Evolutionary conservation across 2,329 filamentous ascomycete genomes (phyloP).

Genomic region (Lecanicillium sp.): DNA sequence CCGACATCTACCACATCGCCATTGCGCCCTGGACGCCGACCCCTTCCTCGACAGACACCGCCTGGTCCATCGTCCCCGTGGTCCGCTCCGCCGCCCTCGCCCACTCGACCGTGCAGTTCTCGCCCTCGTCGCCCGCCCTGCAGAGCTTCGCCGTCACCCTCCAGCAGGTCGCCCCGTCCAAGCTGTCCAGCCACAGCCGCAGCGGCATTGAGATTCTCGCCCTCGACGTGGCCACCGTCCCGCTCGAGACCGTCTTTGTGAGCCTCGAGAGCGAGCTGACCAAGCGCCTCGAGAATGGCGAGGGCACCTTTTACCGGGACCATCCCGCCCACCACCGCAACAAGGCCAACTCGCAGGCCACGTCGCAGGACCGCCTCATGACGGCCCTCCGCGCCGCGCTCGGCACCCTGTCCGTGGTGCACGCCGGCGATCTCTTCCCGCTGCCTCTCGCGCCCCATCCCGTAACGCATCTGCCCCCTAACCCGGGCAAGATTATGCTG

Average conservation of each 20-base stretch:
- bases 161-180: constrained; percentile 67
- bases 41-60: constrained; percentile 49
- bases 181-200: constrained; percentile 63
- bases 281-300: constrained; percentile 71
- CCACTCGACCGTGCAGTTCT: constrained; percentile 73
- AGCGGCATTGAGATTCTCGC: constrained; percentile 77
- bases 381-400: constrained; percentile 68
- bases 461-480: constrained; percentile 75
- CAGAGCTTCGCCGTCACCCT: constrained; percentile 72
- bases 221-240: constrained; percentile 70
- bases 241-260: constrained; percentile 80
- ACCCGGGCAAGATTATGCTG: constrained; percentile 81
- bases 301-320: constrained; percentile 70
- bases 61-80: constrained; percentile 83
- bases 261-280: constrained; percentile 75
- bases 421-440: constrained; percentile 70
- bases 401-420: constrained; percentile 65
- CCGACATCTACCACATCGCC: constrained; percentile 55
- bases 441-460: constrained; percentile 77
- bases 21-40: constrained; percentile 66
- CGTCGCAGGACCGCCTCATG: constrained; percentile 51
- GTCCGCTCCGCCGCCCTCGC: constrained; percentile 56
- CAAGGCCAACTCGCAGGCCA: constrained; percentile 23
- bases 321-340: constrained; percentile 37
- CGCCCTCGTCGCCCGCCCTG: constrained; percentile 62